Percentiles rank a stretch among this genome's conserved stretches.
Conservation (phyloP, 2,329 filamentous ascomycete genomes). For the Colletotrichum neosansevieriae region DNA sequence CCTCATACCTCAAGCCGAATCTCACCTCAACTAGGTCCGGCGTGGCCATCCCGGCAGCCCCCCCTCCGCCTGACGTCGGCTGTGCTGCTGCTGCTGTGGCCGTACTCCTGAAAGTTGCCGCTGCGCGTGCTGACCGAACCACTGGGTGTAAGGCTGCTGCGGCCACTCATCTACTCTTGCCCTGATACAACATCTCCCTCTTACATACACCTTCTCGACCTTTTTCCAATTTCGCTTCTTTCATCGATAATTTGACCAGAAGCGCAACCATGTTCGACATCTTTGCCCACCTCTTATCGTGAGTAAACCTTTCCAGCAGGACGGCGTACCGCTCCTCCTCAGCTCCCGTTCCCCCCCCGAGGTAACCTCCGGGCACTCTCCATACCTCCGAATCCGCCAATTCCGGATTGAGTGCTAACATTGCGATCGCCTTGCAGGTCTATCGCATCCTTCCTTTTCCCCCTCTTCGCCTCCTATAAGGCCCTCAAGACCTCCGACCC, state of each 20-base stretch:
- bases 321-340: not conserved
- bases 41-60: constrained; percentile 10
- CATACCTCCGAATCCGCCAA: not conserved
- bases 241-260: constrained; percentile 14
- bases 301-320: constrained; percentile 53
- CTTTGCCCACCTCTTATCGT: constrained; percentile 83
- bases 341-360: too few relatives aligned
- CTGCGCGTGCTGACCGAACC: constrained; percentile 29
- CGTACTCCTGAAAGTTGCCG: not conserved
- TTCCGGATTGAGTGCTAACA: constrained; percentile 27
- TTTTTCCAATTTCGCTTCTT: constrained; percentile 3
- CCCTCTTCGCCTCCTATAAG: constrained; percentile 97
- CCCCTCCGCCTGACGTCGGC: constrained; percentile 27
- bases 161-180: constrained; percentile 7
- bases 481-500: constrained; percentile 93
- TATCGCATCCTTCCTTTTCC: constrained; percentile 89
- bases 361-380: not conserved
- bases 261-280: constrained; percentile 76
- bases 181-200: constrained; percentile 22
- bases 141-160: constrained; percentile 22
- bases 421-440: constrained; percentile 66
- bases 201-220: constrained; percentile 23
- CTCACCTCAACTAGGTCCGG: constrained; percentile 21
- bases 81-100: constrained; percentile 13
- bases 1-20: not conserved